phyloP scores from a whole-genome alignment of 345 rosid genomes.

The Aethionema arabicum region DNA sequence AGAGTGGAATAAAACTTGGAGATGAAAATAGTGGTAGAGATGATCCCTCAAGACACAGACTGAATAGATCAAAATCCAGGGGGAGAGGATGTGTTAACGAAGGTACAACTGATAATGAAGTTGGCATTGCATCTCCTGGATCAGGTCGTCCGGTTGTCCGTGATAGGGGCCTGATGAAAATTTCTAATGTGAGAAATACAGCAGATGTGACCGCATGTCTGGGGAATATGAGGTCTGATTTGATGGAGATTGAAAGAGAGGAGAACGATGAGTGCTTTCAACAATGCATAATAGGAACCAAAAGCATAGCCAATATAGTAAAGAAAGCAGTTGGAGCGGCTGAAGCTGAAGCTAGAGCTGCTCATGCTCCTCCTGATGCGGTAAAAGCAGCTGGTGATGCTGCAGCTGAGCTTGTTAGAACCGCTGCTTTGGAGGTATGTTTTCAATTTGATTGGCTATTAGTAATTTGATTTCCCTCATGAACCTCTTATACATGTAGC shows the following conservation, averaged over 20 bases:
- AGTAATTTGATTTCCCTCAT: slow-evolving; percentile 21
- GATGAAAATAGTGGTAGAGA: slow-evolving; percentile 81
- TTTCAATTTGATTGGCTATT: slow-evolving; percentile 8
- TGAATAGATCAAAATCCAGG: slow-evolving; percentile 56
- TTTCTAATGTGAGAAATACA: slow-evolving; percentile 50
- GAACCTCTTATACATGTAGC: neutral
- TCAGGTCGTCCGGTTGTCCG: slow-evolving; percentile 59
- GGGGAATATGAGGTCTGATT: slow-evolving; percentile 46
- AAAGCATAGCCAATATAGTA: slow-evolving; percentile 73
- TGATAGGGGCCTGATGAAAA: slow-evolving; percentile 53
- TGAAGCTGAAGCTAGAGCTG: slow-evolving; percentile 92
- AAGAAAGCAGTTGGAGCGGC: slow-evolving; percentile 89
- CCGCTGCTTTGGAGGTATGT: slow-evolving; percentile 81
- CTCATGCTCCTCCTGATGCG: slow-evolving; percentile 82
- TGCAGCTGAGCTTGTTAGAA: slow-evolving; percentile 96
- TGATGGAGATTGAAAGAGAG: slow-evolving; percentile 55
- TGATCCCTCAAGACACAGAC: slow-evolving; percentile 65
- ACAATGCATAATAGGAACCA: slow-evolving; percentile 77
- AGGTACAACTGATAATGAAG: slow-evolving; percentile 57
- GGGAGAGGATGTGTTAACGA: slow-evolving; percentile 72
- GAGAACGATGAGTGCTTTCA: slow-evolving; percentile 72
- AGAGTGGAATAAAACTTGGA: slow-evolving; percentile 52
- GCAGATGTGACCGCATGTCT: slow-evolving; percentile 48
- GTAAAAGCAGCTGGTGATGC: slow-evolving; percentile 89
- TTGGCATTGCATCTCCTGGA: slow-evolving; percentile 57